These are phyloP conservation scores for Stagonosporopsis tanaceti DNA, from an alignment of 2,329 filamentous ascomycete species.

Conservation along the genomic window DNA sequence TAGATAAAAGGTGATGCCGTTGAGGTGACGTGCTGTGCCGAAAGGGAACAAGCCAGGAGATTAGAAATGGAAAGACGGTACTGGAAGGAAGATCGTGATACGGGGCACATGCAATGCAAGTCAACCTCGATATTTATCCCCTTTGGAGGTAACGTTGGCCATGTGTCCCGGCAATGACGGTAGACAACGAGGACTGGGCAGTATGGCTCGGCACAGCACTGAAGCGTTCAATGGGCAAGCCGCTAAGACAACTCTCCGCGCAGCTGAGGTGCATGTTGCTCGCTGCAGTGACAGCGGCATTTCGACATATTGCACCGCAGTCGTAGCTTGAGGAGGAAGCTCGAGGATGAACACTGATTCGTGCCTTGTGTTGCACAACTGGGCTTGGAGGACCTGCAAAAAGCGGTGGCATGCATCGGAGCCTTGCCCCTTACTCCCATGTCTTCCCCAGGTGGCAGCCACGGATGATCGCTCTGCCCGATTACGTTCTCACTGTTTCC, in stretches of 20 bases:
- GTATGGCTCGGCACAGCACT: conserved; percentile 32
- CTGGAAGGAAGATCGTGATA: conserved; percentile 34
- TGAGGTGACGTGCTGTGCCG: conserved; percentile 15
- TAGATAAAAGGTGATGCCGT: conserved; percentile 6
- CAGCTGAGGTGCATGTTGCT: conserved; percentile 37
- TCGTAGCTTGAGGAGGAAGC: conserved; percentile 32
- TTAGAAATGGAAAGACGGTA: conserved; percentile 31
- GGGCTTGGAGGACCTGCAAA: conserved; percentile 32
- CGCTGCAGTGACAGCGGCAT: conserved; percentile 40
- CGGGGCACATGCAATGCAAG: conserved; percentile 47
- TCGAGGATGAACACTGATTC: conserved; percentile 34
- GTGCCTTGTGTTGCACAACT: conserved; percentile 36
- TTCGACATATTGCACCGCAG: conserved; percentile 45
- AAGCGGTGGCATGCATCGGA: conserved; percentile 45
- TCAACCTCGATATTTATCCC: conserved; percentile 45
- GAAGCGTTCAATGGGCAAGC: conserved; percentile 25
- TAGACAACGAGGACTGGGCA: conserved; percentile 29
- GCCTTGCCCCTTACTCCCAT: conserved; percentile 40
- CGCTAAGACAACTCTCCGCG: conserved; percentile 28
- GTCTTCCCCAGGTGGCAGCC: conserved; percentile 29
- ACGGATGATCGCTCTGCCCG: conserved; percentile 31
- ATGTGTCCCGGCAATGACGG: conserved; percentile 42
- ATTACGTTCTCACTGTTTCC: conserved; percentile 18
- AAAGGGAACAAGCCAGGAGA: conserved; percentile 23
- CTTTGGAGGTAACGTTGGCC: conserved; percentile 39